Evolutionary conservation across 2,329 filamentous ascomycete genomes (phyloP), one percentile per base, ranked within the genome.

Genomic region (Sporothrix dimorphospora): DNA sequence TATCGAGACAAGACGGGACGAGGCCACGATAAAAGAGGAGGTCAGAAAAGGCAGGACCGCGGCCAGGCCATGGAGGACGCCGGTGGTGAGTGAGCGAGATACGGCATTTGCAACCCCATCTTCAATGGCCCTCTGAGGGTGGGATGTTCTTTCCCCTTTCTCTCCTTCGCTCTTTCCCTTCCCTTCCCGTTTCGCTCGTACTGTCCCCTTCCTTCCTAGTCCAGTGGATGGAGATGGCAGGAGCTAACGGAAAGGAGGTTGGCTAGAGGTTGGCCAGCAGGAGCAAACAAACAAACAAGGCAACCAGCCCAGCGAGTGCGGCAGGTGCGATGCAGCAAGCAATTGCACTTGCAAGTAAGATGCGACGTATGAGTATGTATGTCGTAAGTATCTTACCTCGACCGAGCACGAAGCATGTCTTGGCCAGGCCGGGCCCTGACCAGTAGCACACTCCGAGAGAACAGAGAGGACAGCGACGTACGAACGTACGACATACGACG

Each of bases 101-200:
- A 53, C 24, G 45, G 45, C 24, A 47, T 34, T 51, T 59, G 12
- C 61, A 14, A 59, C 3, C 38, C 59, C 38, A 27, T 63, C 45
- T 45, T 12, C 30, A 19, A 63, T 65, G 45, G 27, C 51, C 61
- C 40, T 27, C 49, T 38, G 19, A 24, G 16, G 27, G 72, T 68
- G 72, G 71, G 68, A 71, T 70, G 69, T 27, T 67, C 71, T 70
- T 72, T 71, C 69, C 68, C 16, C 45, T 42, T 72, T 66, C 38
- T 21, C 19, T 27, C 11, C 24, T 55, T 51, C 21, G 12, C 38
- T 34, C 30, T 68, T 24, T 69, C 27, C 38, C 45, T 53, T 45
- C 21, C 45, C 24, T 67, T 47, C 65, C 45, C 45, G 16, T 67
- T 67, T 67, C 45, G 42, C 65, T 67, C 27, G 19, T 67, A 27